Evolutionary conservation across 441 rosid species (phyloP), one percentile per base, ranked within the genome.

Genomic region (Jatropha podagrica): DNA sequence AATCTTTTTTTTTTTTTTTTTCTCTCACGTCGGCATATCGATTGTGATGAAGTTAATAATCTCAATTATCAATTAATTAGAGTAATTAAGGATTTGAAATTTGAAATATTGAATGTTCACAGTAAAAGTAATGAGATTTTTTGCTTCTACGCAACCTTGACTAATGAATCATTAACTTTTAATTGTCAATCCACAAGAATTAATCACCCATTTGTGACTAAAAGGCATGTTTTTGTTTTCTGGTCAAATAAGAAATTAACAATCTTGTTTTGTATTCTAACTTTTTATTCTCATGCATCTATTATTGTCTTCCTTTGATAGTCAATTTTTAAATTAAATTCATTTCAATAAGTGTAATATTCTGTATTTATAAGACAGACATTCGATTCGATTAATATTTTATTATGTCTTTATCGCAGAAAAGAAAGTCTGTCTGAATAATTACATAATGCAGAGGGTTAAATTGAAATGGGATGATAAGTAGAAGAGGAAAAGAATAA

Each of bases 71-170:
- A n/a, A 66, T 23, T 66, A 32, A 2, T 32, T 32, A 32, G 2
- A 32, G 32, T 66, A 37, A 13, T 11, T 4, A 12, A 10, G 52
- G 52, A 48, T 10, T 48, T 58, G 64, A 52, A 52, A 55, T 55
- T 37, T 18, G 23, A 32, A 37, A 17, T 10, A 5, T 42, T 42
- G 46, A 8, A 42, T 42, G 46, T 42, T 4, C n/a, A 18, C 6
- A 55, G 0, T 18, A 9, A 58, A 2, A 6, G 62, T 58, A 58
- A 68, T 3, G 18, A 14, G 20, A 41, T 68, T 18, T 70, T 60
- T 76, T 73, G 73, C 80, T 74, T 76, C 52, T 46, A 76, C 73
- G 82, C 76, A 76, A 78, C 68, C 66, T 55, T 59, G 64, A 66
- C 27, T 42, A 2, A 51, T 42, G 37, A 8, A 9, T 38, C 18